A percentile compares a stretch with the other conserved stretches of the same genome.
phyloP scores from a whole-genome alignment of 2,329 filamentous ascomycete species.

The Corniculantispora saksenae region DNA sequence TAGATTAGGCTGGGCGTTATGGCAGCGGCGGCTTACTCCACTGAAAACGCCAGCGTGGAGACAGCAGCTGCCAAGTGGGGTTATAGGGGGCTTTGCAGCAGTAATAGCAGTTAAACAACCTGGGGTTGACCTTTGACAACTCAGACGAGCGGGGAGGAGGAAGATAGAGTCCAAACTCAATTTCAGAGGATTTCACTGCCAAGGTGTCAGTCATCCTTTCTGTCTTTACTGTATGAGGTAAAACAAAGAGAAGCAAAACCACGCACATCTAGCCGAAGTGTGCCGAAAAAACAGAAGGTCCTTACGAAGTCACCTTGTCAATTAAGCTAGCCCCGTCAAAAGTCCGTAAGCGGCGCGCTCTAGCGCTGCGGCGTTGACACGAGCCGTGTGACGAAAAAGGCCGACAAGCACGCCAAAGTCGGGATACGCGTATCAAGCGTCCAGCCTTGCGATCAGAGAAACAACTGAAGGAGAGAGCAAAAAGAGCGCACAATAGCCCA shows the following conservation, averaged over 20 bases:
- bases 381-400: background rate
- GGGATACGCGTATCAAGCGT: background rate
- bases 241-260: too few species aligned
- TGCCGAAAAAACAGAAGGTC: too few species aligned
- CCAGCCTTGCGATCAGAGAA: background rate
- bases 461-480: background rate
- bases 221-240: too few species aligned
- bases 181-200: too few species aligned
- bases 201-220: too few species aligned
- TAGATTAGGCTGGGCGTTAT: background rate
- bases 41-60: constrained; percentile 2
- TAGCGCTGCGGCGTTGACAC: background rate
- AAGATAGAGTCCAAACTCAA: too few species aligned
- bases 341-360: background rate
- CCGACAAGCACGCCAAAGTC: background rate
- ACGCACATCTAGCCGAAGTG: too few species aligned
- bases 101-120: background rate
- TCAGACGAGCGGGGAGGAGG: background rate
- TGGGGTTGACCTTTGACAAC: background rate
- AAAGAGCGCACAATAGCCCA: background rate
- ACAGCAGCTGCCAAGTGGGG: background rate
- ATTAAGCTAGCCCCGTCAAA: background rate
- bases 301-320: too few species aligned
- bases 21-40: background rate
- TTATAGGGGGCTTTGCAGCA: background rate